phyloP scores from a whole-genome alignment of 1,284 basidiomycete species.

The Agaricales sp. region DNA sequence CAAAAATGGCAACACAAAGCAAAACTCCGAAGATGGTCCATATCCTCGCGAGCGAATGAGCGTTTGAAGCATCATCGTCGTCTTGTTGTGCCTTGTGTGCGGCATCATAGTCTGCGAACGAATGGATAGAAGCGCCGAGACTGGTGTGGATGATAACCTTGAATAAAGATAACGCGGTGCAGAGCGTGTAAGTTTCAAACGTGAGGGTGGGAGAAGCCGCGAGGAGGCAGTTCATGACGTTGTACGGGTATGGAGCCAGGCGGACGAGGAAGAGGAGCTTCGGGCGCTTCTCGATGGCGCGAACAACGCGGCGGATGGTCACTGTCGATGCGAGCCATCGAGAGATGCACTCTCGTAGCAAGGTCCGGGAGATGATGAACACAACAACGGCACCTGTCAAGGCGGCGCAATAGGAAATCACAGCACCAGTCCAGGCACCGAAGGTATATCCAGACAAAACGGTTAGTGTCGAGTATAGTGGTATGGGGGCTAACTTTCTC shows the following conservation, averaged over 20 bases:
- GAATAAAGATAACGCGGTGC: constrained; percentile 76
- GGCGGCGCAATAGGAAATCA: constrained; percentile 80
- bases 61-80: constrained; percentile 22
- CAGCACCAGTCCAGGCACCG: constrained; percentile 68
- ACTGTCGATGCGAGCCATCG: constrained; percentile 58
- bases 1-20: constrained; percentile 66
- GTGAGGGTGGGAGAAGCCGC: constrained; percentile 81
- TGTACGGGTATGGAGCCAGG: constrained; percentile 77
- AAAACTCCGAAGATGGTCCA: constrained; percentile 63
- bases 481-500: constrained; percentile 63
- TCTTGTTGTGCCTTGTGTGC: constrained; percentile 13
- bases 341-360: constrained; percentile 60
- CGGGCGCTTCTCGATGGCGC: constrained; percentile 81
- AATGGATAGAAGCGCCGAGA: constrained; percentile 74
- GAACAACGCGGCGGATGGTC: constrained; percentile 65
- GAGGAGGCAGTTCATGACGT: constrained; percentile 84
- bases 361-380: constrained; percentile 64
- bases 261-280: constrained; percentile 80
- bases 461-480: constrained; percentile 82
- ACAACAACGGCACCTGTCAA: constrained; percentile 72
- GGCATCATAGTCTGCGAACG: constrained; percentile 62
- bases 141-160: constrained; percentile 83
- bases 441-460: constrained; percentile 82
- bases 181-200: constrained; percentile 66
- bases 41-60: constrained; percentile 34